Base-by-base conservation (phyloP, 2,329 filamentous ascomycete species). In the Pseudocercospora ulei region DNA sequence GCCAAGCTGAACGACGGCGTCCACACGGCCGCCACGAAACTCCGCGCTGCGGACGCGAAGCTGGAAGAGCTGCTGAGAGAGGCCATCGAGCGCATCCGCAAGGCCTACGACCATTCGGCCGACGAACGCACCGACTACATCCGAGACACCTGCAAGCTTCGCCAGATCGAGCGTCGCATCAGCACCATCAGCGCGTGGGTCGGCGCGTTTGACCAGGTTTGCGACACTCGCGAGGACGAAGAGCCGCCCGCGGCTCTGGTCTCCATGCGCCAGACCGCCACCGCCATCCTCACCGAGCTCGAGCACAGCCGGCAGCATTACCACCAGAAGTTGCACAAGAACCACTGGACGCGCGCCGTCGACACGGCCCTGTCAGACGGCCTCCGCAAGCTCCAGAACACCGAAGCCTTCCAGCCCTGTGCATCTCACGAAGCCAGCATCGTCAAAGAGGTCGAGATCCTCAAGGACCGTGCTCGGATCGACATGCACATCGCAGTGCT, bases 1-100 rank as follows among this genome's bases (percentile, higher is more conserved):
- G 82, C 82, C 16, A 84, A 95, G 60, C 85, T 94, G 58, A 92
- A 86, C 60, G 83, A 96, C 39, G 80, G 80, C 3, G 90, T 96
- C 57, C 75, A 73, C 23, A 68, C 77, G 3, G 86, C 85, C 34
- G 88, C 88, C 52, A 71, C 75, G 52, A 96, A 96, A 57, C 93
- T 95, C 65, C 79, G 79, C 54, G 95, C 94, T 62, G 84, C 92
- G 52, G 76, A 74, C 40, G 84, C 90, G 57, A 95, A 93, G 69
- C 77, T 82, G 46, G 82, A 90, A 36, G 66, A 66, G 5, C 72
- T 84, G 8, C 71, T 80, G 4, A 76, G 78, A 7, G 90, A 96
- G 59, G 86, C 85, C 5, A 65, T 94, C 6, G 68, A 76, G 49
- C 76, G 90, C 27, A 76, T 98, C 43, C 80, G 87, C 16, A 71